phyloP scores from a whole-genome alignment of 306 rosid species.

The Alnus rubra region DNA sequence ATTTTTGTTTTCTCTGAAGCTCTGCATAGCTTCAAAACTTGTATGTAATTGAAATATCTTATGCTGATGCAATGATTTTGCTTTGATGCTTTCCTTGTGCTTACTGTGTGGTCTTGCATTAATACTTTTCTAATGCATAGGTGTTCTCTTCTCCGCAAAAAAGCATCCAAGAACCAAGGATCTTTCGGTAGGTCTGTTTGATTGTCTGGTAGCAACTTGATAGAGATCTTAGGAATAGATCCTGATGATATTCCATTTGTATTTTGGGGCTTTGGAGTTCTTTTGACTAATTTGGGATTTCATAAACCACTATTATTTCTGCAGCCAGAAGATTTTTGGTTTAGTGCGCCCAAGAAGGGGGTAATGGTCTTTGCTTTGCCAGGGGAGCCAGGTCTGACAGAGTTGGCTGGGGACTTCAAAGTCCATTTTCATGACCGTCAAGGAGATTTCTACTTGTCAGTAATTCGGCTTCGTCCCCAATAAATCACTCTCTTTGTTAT shows the following conservation, averaged over 20 bases:
- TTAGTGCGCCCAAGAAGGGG: constrained; percentile 96
- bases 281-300: constrained; percentile 21
- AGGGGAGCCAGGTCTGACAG: constrained; percentile 97
- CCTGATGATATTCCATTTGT: constrained; percentile 11
- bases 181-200: constrained; percentile 69
- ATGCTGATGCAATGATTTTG: constrained; percentile 13
- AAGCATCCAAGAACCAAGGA: constrained; percentile 91
- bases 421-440: constrained; percentile 93
- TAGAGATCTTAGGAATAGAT: constrained; percentile 21
- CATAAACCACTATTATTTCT: constrained; percentile 14
- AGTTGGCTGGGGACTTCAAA: constrained; percentile 89
- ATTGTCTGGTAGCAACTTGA: constrained; percentile 20
- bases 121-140: constrained; percentile 45
- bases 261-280: constrained; percentile 3
- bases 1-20: neutral
- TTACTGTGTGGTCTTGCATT: constrained; percentile 15
- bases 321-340: constrained; percentile 98
- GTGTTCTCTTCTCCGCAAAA: constrained; percentile 91
- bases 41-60: neutral
- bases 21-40: neutral
- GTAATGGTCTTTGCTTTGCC: constrained; percentile 97
- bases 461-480: constrained; percentile 11
- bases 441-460: constrained; percentile 97
- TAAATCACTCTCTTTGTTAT: constrained; percentile 17
- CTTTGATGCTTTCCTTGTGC: constrained; percentile 29